phyloP scores from a whole-genome alignment of 169 alveolate genomes.

The Cryptosporidium viatorum region DNA sequence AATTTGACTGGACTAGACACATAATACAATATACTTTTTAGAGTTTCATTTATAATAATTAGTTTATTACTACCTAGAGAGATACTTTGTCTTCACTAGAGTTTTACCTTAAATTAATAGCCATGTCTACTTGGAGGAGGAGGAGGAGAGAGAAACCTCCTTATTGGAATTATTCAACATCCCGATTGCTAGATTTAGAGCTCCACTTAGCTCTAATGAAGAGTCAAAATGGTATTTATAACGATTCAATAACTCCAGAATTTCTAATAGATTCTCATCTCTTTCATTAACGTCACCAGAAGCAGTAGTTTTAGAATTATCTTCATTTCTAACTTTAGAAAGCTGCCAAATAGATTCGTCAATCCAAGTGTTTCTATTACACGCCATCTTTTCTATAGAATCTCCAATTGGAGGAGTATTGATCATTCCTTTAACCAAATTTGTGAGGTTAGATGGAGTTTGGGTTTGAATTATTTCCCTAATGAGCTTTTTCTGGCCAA shows the following conservation, averaged over 20 bases:
- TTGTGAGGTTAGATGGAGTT: not conserved
- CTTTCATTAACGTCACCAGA: not conserved
- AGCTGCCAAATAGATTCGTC: slow-evolving; percentile 55
- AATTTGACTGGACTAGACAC: not conserved
- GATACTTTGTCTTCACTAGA: not conserved
- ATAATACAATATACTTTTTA: not conserved
- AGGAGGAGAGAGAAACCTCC: not conserved
- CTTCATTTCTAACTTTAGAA: not conserved
- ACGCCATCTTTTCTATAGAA: slow-evolving; percentile 11
- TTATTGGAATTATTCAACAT: not conserved
- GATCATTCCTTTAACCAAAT: slow-evolving; percentile 4
- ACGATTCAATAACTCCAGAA: not conserved
- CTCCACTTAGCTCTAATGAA: slow-evolving; percentile 24
- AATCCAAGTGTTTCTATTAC: slow-evolving; percentile 51
- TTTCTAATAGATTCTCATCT: not conserved
- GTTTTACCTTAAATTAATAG: not conserved
- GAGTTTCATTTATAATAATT: not conserved
- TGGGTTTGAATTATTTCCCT: slow-evolving; percentile 1
- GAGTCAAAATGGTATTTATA: slow-evolving; percentile 24
- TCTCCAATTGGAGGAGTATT: slow-evolving; percentile 55
- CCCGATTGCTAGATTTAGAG: slow-evolving; percentile 8
- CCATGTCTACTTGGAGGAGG: not conserved
- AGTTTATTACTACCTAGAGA: not conserved
- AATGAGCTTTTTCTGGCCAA: slow-evolving; percentile 30
- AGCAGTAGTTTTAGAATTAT: not conserved